phyloP scores from a whole-genome alignment of 2,329 filamentous ascomycete genomes.

The Purpureocillium takamizusanense region DNA sequence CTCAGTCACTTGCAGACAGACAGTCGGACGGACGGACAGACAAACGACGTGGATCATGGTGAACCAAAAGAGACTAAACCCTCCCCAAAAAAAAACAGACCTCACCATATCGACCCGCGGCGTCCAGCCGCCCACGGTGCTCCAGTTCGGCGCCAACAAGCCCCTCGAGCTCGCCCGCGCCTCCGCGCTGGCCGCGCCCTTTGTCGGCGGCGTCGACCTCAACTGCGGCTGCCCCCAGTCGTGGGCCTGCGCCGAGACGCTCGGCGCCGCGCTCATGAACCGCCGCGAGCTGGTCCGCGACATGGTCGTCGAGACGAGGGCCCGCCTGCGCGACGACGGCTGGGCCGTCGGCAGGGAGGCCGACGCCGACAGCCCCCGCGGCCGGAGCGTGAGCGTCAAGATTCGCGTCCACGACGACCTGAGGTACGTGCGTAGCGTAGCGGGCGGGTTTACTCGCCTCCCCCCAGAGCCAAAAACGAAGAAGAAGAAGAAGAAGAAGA shows the following conservation, averaged over 20 bases:
- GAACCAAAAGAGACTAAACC: too few species aligned
- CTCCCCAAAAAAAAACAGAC: too few species aligned
- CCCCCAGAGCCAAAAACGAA: too few species aligned
- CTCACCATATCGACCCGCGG: constrained; percentile 49
- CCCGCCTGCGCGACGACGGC: constrained; percentile 39
- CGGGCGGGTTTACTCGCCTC: too few species aligned
- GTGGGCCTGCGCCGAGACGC: constrained; percentile 60
- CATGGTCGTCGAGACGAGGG: constrained; percentile 52
- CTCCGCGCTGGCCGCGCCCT: constrained; percentile 51
- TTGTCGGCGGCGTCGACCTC: constrained; percentile 55
- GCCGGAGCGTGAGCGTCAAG: constrained; percentile 59
- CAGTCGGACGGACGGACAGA: too few species aligned
- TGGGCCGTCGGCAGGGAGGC: constrained; percentile 38
- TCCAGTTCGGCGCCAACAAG: constrained; percentile 58
- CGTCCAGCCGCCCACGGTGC: constrained; percentile 49
- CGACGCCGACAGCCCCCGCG: constrained; percentile 32
- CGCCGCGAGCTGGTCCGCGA: constrained; percentile 54
- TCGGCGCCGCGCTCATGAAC: constrained; percentile 63
- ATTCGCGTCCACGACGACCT: constrained; percentile 60
- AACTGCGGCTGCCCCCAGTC: constrained; percentile 68
- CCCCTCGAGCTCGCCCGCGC: constrained; percentile 54
- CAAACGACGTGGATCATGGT: too few species aligned
- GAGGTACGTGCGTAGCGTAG: constrained; percentile 33
- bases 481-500: too few species aligned
- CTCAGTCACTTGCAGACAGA: neutral